These are phyloP conservation scores for Solanum paucissectum DNA, from an alignment of 257 asterid genomes.

Conservation along the genomic window DNA sequence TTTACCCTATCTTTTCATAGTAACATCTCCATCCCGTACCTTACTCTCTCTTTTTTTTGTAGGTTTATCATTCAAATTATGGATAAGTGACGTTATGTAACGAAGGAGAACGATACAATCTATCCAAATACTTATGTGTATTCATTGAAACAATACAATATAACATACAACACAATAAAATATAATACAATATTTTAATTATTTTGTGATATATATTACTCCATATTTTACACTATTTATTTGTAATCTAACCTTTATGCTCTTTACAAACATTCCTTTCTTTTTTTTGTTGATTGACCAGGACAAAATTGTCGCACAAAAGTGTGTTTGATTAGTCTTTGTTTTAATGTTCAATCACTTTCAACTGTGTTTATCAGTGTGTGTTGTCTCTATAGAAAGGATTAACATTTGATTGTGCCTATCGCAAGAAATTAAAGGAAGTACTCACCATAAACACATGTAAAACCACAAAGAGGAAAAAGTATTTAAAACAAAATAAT, in stretches of 20 bases:
- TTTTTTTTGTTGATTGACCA: not conserved
- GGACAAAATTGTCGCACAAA: not conserved
- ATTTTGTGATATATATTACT: not conserved
- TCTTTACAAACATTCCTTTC: not conserved
- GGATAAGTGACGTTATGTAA: too few relatives aligned
- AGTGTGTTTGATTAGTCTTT: not conserved
- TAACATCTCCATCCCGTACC: too few relatives aligned
- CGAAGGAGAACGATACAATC: too few relatives aligned
- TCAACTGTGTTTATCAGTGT: not conserved
- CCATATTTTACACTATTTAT: not conserved
- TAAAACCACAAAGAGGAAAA: not conserved
- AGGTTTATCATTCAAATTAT: too few relatives aligned
- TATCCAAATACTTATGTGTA: too few relatives aligned
- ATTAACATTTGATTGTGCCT: not conserved
- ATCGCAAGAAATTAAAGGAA: not conserved
- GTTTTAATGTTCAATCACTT: not conserved
- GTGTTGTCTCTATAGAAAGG: not conserved
- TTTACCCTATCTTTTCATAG: too few relatives aligned
- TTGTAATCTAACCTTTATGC: not conserved
- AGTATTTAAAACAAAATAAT: not conserved
- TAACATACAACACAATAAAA: too few relatives aligned
- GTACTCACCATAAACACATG: not conserved
- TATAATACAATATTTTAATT: too few relatives aligned
- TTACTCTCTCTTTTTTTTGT: too few relatives aligned
- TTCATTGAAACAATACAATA: too few relatives aligned